Evolutionary conservation across 2,329 filamentous ascomycete genomes (phyloP), one percentile per base, ranked within the genome.

Genomic region (Sordariomycetes sp.): DNA sequence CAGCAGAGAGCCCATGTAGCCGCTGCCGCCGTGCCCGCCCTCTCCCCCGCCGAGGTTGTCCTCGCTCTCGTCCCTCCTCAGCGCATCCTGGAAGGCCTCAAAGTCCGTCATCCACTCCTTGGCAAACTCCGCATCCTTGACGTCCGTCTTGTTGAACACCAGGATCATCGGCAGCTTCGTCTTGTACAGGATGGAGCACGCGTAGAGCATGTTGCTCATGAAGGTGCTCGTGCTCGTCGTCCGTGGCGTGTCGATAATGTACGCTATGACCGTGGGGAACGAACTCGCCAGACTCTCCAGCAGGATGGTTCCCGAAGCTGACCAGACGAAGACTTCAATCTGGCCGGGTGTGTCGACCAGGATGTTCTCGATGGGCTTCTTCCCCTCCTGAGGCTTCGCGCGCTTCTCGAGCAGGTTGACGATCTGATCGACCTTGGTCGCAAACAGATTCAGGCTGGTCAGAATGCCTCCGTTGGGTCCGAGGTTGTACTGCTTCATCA

Each of bases 91-190:
- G 63, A 98, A 98, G 1, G 84, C 79, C 45, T 98, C 92, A 50
- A 95, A 98, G 58, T 98, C 90, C 6, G 88, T 94, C 92, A 98
- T 98, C 92, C 93, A 98, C 54, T 96, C 87, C 62, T 90, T 92
- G 2, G 88, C 92, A 50, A 94, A 94, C 18, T 75, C 73, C 0
- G 87, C 86, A 49, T 93, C 83, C 56, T 94, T 86, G 27, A 94
- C 86, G 50, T 98, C 92, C 0, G 88, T 95, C 66, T 98, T 98
- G 69, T 98, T 98, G 70, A 98, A 96, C 9, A 98, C 92, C 7
- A 98, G 66, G 35, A 98, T 93, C 92, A 98, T 98, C 17, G 92
- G 92, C 1, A 98, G 70, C 56, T 94, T 94, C 3, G 90, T 96
- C 68, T 96, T 96, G 74, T 98, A 98, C 12, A 98, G 74, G 43